phyloP scores from a whole-genome alignment of 2,329 filamentous ascomycete species.

The Clarireedia monteithiana region DNA sequence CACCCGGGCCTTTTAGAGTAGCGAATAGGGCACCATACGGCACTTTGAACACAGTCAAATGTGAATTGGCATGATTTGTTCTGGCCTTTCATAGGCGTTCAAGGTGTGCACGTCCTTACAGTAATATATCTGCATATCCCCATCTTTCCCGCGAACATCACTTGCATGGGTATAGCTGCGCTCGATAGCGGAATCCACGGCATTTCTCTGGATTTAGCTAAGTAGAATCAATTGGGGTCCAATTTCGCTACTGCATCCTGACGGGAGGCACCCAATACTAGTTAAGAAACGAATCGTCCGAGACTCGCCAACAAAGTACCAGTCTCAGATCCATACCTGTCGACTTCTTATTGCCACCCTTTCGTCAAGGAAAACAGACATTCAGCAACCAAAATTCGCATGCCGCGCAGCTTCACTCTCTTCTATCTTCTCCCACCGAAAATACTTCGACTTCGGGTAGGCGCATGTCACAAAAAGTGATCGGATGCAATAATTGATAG shows the following conservation, averaged over 20 bases:
- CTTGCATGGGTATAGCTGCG: slow-evolving; percentile 3
- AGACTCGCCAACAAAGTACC: neutral
- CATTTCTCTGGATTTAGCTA: neutral
- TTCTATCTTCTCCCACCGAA: slow-evolving; percentile 8
- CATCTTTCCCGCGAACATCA: neutral
- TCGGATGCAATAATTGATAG: slow-evolving; percentile 22
- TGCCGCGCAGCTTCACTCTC: slow-evolving; percentile 8
- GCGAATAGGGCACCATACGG: too few relatives aligned
- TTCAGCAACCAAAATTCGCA: neutral
- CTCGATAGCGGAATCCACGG: slow-evolving; percentile 6
- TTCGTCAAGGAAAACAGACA: neutral
- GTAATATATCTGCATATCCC: neutral
- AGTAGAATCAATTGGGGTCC: neutral
- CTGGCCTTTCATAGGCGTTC: neutral
- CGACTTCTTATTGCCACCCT: slow-evolving; percentile 1
- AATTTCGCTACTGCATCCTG: neutral
- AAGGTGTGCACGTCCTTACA: neutral
- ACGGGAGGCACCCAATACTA: neutral
- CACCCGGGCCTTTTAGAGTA: too few relatives aligned
- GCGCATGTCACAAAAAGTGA: slow-evolving; percentile 13
- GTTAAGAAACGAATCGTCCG: neutral
- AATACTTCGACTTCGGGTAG: slow-evolving; percentile 6
- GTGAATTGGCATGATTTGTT: neutral
- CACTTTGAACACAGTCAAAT: neutral
- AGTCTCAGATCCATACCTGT: neutral